These are phyloP conservation scores for Mucor mucedo DNA, from an alignment of 371 early-diverging fungal species.

Conservation along the genomic window DNA sequence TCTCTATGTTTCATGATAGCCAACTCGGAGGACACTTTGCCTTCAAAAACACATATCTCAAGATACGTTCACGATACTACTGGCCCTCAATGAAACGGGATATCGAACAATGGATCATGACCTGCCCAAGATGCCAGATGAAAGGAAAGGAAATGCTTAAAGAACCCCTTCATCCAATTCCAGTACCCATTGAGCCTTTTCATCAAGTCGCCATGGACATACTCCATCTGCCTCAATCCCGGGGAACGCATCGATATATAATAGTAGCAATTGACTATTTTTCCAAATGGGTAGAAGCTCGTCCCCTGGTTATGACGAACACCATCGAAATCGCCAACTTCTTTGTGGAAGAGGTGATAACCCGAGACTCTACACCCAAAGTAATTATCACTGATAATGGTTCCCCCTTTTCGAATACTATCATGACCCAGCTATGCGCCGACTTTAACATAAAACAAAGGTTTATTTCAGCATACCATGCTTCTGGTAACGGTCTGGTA, in stretches of 20 bases:
- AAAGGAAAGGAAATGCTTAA: not conserved
- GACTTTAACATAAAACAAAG: not conserved
- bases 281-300: not conserved
- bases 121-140: not conserved
- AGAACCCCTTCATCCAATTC: not conserved
- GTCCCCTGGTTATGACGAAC: not conserved
- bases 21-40: not conserved
- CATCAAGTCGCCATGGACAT: not conserved
- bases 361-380: not conserved
- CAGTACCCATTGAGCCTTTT: not conserved
- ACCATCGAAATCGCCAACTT: not conserved
- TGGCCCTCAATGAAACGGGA: not conserved
- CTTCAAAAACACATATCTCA: not conserved
- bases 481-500: not conserved
- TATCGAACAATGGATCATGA: not conserved
- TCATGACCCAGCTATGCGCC: not conserved
- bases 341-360: not conserved
- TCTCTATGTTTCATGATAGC: not conserved
- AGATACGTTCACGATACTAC: not conserved
- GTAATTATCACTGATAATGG: not conserved
- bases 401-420: not conserved
- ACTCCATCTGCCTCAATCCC: not conserved
- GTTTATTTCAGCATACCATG: not conserved
- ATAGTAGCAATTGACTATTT: not conserved
- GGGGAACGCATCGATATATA: not conserved